These are phyloP conservation scores for Tanacetum coccineum DNA, from an alignment of 129 eudicot genomes.

Conservation along the genomic window DNA sequence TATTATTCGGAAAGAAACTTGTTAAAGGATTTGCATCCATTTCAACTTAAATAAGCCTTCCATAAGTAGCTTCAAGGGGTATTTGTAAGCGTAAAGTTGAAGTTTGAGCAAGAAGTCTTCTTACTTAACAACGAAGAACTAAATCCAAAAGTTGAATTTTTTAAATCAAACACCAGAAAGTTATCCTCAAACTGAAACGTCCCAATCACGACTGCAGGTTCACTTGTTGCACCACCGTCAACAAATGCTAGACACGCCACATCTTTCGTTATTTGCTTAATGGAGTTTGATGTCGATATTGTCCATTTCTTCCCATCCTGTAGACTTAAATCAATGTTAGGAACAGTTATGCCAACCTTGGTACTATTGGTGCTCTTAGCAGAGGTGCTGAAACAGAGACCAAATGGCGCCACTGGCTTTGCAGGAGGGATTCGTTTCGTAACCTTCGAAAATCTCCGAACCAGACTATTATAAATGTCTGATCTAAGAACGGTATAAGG, in stretches of 20 bases:
- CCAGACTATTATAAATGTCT: not conserved
- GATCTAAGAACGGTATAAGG: conserved; percentile 1
- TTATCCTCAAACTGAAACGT: not conserved
- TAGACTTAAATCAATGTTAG: not conserved
- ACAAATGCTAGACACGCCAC: not conserved
- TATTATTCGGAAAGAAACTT: too few species aligned
- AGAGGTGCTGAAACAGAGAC: not conserved
- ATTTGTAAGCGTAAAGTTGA: not conserved
- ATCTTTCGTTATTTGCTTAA: not conserved
- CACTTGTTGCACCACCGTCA: conserved; percentile 3
- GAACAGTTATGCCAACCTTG: not conserved
- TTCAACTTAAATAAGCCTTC: too few species aligned
- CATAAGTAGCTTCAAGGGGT: too few species aligned
- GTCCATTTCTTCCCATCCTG: conserved; percentile 4
- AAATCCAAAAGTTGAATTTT: not conserved
- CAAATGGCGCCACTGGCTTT: not conserved
- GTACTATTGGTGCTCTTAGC: not conserved
- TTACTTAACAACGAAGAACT: not conserved
- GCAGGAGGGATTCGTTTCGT: not conserved
- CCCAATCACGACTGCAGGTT: not conserved
- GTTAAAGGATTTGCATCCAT: too few species aligned
- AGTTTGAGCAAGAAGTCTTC: not conserved
- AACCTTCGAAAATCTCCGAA: not conserved
- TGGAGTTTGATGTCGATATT: not conserved
- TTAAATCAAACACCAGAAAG: not conserved